Percentiles rank a stretch among this genome's conserved stretches.
Evolutionary conservation across 2,329 filamentous ascomycete genomes (phyloP).

Genomic region (Xylariaceae sp.): DNA sequence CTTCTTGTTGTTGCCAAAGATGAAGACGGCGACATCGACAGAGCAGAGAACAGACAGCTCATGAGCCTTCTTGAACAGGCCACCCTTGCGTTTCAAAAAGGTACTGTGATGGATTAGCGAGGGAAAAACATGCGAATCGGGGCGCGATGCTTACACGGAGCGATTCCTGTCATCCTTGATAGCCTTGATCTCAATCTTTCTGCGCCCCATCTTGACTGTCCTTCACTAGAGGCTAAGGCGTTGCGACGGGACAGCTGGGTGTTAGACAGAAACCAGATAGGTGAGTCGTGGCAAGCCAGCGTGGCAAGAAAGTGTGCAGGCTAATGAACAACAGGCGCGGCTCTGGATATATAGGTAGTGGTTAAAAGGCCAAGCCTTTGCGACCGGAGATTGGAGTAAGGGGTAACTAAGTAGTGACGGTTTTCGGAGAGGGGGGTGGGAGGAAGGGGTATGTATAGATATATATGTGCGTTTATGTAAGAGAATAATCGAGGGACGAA

Average conservation of each 20-base stretch:
- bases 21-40: conserved; percentile 97
- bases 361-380: background rate
- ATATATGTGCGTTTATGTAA: no score
- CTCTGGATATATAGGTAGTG: conserved; percentile 7
- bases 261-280: conserved; percentile 8
- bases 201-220: conserved; percentile 71
- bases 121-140: conserved; percentile 3
- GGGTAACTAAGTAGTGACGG: background rate
- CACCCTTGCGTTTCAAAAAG: conserved; percentile 97
- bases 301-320: conserved; percentile 15
- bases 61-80: conserved; percentile 98
- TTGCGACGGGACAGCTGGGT: conserved; percentile 12
- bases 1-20: conserved; percentile 98
- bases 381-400: background rate
- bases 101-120: conserved; percentile 56
- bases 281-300: conserved; percentile 20
- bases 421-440: conserved; percentile 1
- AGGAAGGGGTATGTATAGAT: no score
- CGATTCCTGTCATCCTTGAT: conserved; percentile 98
- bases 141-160: conserved; percentile 71
- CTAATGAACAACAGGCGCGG: conserved; percentile 12
- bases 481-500: no score
- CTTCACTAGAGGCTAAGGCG: background rate
- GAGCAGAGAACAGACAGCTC: conserved; percentile 97
- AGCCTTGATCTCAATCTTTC: conserved; percentile 99